Percentiles rank a stretch among this genome's conserved stretches.
Evolutionary conservation across 495 filamentous ascomycete species (phyloP).

Genomic region (Symbiotaphrina buchneri): DNA sequence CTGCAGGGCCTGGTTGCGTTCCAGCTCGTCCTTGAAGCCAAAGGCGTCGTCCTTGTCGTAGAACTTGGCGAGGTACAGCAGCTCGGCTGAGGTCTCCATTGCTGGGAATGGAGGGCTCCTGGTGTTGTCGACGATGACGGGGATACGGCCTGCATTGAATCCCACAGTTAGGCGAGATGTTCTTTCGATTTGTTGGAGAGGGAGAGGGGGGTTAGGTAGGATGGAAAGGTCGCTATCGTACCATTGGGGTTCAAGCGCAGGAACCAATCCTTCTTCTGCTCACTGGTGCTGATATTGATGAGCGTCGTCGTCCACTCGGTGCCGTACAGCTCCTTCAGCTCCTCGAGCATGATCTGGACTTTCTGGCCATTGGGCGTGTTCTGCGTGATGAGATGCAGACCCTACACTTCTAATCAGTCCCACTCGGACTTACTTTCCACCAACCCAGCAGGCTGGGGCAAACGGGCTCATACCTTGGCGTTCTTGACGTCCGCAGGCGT

Average conservation of each 20-base stretch:
- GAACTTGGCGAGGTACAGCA: conserved; percentile 25
- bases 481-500: no score
- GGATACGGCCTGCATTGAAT: conserved; percentile 17
- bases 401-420: no score
- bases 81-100: conserved; percentile 27
- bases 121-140: conserved; percentile 25
- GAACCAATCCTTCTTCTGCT: conserved; percentile 38
- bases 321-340: conserved; percentile 21
- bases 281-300: conserved; percentile 28
- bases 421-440: no score
- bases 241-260: conserved; percentile 24
- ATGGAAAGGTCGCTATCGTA: neutral
- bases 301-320: conserved; percentile 26
- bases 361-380: conserved; percentile 13
- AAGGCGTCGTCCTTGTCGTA: conserved; percentile 22
- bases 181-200: no score
- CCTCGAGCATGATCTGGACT: conserved; percentile 14
- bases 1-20: conserved; percentile 18
- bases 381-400: conserved; percentile 11
- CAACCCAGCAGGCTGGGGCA: no score
- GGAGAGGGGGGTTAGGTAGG: neutral
- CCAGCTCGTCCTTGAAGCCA: conserved; percentile 21
- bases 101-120: conserved; percentile 24
- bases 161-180: neutral
- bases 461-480: no score